Evolutionary conservation across 805 yeast species (phyloP), one percentile per base, ranked within the genome.

Genomic region (Saturnispora diversa): DNA sequence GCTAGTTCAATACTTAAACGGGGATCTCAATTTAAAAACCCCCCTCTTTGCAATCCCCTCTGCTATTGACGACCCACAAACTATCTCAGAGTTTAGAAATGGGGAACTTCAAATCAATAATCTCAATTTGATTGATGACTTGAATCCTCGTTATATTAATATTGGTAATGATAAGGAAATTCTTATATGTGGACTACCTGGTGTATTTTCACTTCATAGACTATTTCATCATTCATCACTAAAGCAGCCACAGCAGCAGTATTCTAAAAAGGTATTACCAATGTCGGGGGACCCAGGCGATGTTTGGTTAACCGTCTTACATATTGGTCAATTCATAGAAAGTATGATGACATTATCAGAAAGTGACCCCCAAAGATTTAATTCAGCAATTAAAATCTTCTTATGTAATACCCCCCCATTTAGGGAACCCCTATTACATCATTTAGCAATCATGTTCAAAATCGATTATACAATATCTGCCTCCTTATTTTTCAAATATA

Each of bases 41-140:
- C 92, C 94, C 0, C 84, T 84, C 1, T 84, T 83, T 61, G 75
- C 88, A 3, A 74, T 80, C n/a, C 78, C 73, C 50, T 92, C 92
- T 0, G 78, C 81, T 56, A 67, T 78, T 42, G 94, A 83, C 55
- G 94, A 83, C 55, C 75, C 84, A 2, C 53, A 69, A 3, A 84
- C 84, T 17, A 59, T 83, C 31, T 74, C 77, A 47, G 74, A 73
- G 62, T 73, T 83, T 56, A 68, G 77, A 41, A 57, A 64, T 39
- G 81, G 81, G 4, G 60, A 64, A 10, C 70, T 74, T 46, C 39
- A 46, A 2, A 67, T 83, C 4, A 74, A 75, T 12, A 84, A 84
- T 54, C 59, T 83, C 42, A 59, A 63, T 47, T 53, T 84, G 4
- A 65, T 83, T 26, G 87, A 81, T 55, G 88, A 83, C 54, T 62